phyloP scores from a whole-genome alignment of 2,329 filamentous ascomycete species.

The Talaromyces sp. region DNA sequence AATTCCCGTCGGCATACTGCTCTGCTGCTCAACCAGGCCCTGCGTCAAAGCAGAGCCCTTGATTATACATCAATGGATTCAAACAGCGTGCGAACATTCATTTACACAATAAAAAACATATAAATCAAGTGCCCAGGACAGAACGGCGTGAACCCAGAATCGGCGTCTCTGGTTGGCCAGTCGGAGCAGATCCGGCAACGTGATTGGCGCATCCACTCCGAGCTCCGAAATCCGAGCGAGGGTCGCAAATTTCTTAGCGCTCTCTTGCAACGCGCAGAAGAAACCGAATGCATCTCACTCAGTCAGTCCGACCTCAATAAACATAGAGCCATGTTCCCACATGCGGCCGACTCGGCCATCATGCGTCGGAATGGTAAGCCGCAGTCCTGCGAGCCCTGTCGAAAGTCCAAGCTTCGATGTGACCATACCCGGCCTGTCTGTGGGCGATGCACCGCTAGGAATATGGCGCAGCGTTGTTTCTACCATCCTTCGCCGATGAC shows the following conservation, averaged over 20 bases:
- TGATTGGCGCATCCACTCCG: background rate
- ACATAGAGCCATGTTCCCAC: background rate
- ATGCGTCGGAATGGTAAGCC: conserved; percentile 31
- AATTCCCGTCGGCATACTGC: background rate
- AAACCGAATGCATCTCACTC: background rate
- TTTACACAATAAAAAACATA: background rate
- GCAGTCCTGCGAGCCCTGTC: conserved; percentile 34
- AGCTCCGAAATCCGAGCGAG: background rate
- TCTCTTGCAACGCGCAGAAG: background rate
- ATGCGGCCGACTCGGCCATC: conserved; percentile 2
- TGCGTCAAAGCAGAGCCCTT: background rate
- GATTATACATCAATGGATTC: background rate
- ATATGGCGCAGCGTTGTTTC: conserved; percentile 25
- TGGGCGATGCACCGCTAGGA: conserved; percentile 15
- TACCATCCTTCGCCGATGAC: conserved; percentile 37
- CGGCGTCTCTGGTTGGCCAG: background rate
- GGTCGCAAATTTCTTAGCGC: background rate
- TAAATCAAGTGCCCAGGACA: background rate
- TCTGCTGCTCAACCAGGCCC: background rate
- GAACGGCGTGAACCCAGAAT: background rate
- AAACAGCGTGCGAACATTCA: background rate
- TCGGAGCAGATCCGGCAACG: background rate
- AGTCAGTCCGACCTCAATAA: background rate
- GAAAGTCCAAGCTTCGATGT: conserved; percentile 32
- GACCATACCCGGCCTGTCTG: conserved; percentile 29